Evolutionary conservation across 805 yeast species (phyloP), one percentile per base, ranked within the genome.

Genomic region (Starmera quercuum): DNA sequence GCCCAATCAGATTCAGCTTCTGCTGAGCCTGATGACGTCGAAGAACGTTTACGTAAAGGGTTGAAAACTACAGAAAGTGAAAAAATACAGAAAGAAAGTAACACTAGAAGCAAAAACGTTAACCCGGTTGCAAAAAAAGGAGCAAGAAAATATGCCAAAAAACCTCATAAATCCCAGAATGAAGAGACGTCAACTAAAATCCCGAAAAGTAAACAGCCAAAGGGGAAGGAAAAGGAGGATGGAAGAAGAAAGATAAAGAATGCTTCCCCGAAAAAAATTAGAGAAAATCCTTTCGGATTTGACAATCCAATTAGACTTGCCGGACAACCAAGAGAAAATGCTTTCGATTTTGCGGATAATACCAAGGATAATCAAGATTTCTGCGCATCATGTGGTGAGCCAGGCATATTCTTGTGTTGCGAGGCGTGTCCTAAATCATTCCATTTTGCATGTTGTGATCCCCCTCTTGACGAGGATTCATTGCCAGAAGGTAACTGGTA

Each of bases 351-450:
- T 29, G 43, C 44, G 21, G 61, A 59, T 22, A 41, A 56, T 9
- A 56, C 64, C 7, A 53, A 52, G 32, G 66, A 55, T 31, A 92
- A 90, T 54, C 94, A 88, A 40, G 98, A 90, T 55, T 88, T 71
- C 54, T 90, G 98, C 51, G 66, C 83, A n/a, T 69, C 92, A 0
- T 90, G 98, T 61, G 88, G 94, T 2, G 84, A 86, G 19, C 66
- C 87, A 0, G 98, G 98, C 10, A 69, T 83, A 19, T 87, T 90
- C 47, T 64, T 90, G 17, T 92, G 97, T 58, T 90, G 98, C 59
- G 98, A 90, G 47, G 68, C 83, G 2, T 90, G 98, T 57, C 96
- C 97, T 1, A 71, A 70, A 47, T 83, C 95, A 2, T 92, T 90
- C 58, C 98, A 90, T 53, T 86, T 92, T 51, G 67, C 83, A 5